Evolutionary conservation across 176 grass and related monocot genomes (phyloP), one percentile per base, ranked within the genome.

Genomic region (Hyparrhenia diplandra): DNA sequence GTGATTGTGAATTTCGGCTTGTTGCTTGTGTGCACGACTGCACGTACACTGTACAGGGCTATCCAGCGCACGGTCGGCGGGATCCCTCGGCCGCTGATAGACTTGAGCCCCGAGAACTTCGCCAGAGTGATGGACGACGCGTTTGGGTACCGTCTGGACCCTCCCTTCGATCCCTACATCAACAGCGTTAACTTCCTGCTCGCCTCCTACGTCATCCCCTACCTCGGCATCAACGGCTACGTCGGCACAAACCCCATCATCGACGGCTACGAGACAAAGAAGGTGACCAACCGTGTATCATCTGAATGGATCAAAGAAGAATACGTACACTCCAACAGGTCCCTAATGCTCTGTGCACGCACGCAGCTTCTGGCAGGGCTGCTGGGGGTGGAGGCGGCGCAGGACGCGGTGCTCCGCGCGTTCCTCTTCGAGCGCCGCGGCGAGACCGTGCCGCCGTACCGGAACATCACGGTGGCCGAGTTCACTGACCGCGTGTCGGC

Each of bases 171-270:
- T 41, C 94, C 94, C 14, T 93, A 93, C 64, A 4, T 18, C 25
- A 46, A 73, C 85, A 93, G 86, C 78, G 41, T 86, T 65, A 90
- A 81, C 88, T 97, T 89, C 76, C 40, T 97, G 20, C 8, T 97
- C 1, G 94, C 79, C 68, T 83, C 30, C 20, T 97, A 94, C 80
- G 2, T 94, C 5, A 73, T 97, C 49, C 94, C 91, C 32, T 94
- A 94, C 83, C 18, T 97, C 7, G 94, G 94, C 60, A 69, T 97
- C 73, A 91, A 88, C 27, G 91, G 91, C 75, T 97, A 97, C 81
- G 76, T 81, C 17, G 91, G 91, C 57, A 31, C 94, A 16, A 93
- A 88, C 66, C 78, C 81, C 6, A 81, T 87, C 51, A 79, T 97
- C 49, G 88, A 91, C n/a, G 94, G 94, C 60, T 91, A 82, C 69